Evolutionary conservation across 345 rosid species (phyloP), one percentile per base, ranked within the genome.

Genomic region (Ricinus communis): DNA sequence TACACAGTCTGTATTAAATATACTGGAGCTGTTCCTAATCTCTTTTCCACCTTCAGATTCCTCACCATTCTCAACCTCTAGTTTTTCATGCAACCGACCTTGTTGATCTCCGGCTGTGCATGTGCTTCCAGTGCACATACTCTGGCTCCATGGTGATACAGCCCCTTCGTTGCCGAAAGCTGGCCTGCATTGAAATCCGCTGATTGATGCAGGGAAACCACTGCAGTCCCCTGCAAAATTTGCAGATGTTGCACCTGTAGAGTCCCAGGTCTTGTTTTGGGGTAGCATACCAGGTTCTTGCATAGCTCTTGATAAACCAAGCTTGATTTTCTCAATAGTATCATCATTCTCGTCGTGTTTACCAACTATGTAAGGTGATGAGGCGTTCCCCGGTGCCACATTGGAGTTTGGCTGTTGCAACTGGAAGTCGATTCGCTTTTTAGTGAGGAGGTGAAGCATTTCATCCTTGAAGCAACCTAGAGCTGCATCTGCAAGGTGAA

Each of bases 401-500:
- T 64, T 64, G 1, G 79, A 11, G 51, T 77, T 81, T 10, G 86
- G 71, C 71, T 81, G 87, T 57, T 88, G 85, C 69, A 85, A 84
- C 80, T 92, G 93, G 83, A 86, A 88, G 76, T 90, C 91, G 21
- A 93, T 85, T 27, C 90, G 86, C 74, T 89, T 95, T 90, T 91
- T 95, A 57, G 97, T 89, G 65, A 95, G 96, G 74, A 93, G 93
- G 84, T 89, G 98, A 63, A 91, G 94, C 98, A 95, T 95, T 71
- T 95, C 98, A 68, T 95, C 99, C 67, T 95, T 90, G 81, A 95
- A 96, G 88, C 98, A 96, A 38, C 98, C 98, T 3, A 96, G 91
- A 0, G 99, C 96, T 6, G 97, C 99, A 83, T 96, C 99, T 0
- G 97, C 96, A 0, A 96, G 91, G 79, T 91, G 88, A 79, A 96